These are phyloP conservation scores for Echinosophora koreensis DNA, from an alignment of 306 rosid species.

Conservation along the genomic window DNA sequence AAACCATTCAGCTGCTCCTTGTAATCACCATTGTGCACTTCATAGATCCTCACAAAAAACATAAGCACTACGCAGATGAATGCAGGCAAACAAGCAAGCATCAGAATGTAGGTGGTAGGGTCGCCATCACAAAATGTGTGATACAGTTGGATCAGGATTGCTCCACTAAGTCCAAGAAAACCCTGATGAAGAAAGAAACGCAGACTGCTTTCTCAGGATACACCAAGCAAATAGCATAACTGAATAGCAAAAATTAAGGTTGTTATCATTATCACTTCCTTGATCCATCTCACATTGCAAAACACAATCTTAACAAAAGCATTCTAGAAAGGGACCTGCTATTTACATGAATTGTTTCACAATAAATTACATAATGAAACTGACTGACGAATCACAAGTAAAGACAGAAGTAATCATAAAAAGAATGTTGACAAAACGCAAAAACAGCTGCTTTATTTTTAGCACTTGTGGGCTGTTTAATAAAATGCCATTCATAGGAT, in stretches of 20 bases:
- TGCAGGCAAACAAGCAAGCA: conserved; percentile 81
- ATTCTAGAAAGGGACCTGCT: background rate
- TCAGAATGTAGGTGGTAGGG: conserved; percentile 71
- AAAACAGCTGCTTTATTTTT: too few species aligned
- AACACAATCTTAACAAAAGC: conserved; percentile 1
- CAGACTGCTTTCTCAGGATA: background rate
- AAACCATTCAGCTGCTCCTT: conserved; percentile 72
- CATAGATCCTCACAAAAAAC: conserved; percentile 75
- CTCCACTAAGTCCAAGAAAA: conserved; percentile 91
- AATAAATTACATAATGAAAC: background rate
- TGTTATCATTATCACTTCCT: background rate
- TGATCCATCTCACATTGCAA: background rate
- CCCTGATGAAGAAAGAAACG: conserved; percentile 63
- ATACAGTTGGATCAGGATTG: conserved; percentile 77
- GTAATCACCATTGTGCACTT: conserved; percentile 50
- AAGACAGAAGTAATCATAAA: background rate
- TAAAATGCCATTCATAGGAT: background rate
- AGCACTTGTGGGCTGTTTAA: background rate
- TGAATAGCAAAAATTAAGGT: background rate
- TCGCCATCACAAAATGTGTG: conserved; percentile 63
- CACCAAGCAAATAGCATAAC: conserved; percentile 15
- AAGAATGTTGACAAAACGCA: background rate
- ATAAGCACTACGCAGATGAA: conserved; percentile 57
- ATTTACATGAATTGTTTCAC: background rate
- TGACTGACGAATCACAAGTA: background rate